Percentiles rank a stretch among this genome's conserved stretches.
Conservation (phyloP, 768 basidiomycete genomes). For the Exsudoporus frostii region DNA sequence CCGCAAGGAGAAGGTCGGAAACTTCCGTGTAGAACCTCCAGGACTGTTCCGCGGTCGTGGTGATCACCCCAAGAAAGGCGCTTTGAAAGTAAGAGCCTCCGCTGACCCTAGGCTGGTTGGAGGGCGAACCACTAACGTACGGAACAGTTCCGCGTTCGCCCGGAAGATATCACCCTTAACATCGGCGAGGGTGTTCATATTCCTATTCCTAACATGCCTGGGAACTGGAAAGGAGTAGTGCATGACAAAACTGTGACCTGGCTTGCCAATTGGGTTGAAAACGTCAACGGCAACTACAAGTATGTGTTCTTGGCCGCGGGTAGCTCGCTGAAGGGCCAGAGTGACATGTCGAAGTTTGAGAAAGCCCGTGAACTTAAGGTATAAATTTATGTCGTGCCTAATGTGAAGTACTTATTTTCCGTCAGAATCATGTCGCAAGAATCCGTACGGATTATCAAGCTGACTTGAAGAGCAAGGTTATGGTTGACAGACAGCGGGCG, state of each 20-base stretch:
- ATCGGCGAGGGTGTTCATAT: conserved; percentile 73
- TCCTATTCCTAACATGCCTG: conserved; percentile 88
- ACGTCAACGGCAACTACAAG: conserved; percentile 92
- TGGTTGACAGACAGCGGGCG: conserved; percentile 95
- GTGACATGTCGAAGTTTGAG: conserved; percentile 97
- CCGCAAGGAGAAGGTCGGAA: conserved; percentile 96
- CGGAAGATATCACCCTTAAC: conserved; percentile 95
- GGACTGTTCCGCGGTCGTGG: conserved; percentile 98
- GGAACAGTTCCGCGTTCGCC: conserved; percentile 74
- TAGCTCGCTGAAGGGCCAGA: conserved; percentile 96
- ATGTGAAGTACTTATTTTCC: conserved; percentile 3
- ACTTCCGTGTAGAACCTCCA: conserved; percentile 97
- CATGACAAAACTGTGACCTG: conserved; percentile 98
- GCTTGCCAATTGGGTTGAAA: conserved; percentile 99
- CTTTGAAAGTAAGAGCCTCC: conserved; percentile 67
- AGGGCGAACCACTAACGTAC: conserved; percentile 4
- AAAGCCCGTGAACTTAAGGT: conserved; percentile 97
- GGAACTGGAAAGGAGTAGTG: conserved; percentile 82
- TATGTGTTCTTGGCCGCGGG: conserved; percentile 99
- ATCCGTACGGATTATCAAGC: conserved; percentile 86
- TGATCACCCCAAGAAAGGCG: conserved; percentile 97
- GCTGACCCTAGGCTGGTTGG: background rate
- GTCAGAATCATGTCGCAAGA: conserved; percentile 82
- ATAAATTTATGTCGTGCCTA: background rate
- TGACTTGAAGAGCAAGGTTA: conserved; percentile 86